Percentiles rank a stretch among this genome's conserved stretches.
Evolutionary conservation across 2,329 filamentous ascomycete species (phyloP).

Genomic region (Arthroderma sp.): DNA sequence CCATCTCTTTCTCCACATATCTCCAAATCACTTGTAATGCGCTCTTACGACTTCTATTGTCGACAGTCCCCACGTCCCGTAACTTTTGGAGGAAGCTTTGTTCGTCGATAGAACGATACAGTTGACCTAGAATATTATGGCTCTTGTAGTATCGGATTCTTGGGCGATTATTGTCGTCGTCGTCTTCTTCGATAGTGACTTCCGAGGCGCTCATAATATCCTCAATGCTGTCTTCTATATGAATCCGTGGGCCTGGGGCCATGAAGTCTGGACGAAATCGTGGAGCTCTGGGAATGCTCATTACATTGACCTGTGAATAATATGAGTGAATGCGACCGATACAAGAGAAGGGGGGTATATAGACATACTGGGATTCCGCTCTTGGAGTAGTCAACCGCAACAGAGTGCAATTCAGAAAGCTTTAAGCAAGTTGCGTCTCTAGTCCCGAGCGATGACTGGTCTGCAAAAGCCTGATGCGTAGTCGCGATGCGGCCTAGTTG

Average conservation of each 20-base stretch:
- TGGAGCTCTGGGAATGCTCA: constrained; percentile 12
- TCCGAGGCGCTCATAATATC: constrained; percentile 34
- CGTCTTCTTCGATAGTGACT: constrained; percentile 35
- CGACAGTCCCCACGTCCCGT: constrained; percentile 24
- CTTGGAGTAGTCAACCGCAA: constrained; percentile 64
- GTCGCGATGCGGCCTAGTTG: constrained; percentile 54
- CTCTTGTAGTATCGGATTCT: constrained; percentile 52
- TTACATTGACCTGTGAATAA: constrained; percentile 12
- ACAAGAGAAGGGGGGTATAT: background rate
- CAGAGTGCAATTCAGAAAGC: constrained; percentile 55
- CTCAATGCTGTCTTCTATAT: constrained; percentile 27
- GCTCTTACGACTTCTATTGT: background rate
- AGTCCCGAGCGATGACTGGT: constrained; percentile 44
- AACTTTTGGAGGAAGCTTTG: constrained; percentile 49
- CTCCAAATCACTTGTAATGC: constrained; percentile 20
- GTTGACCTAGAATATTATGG: constrained; percentile 53
- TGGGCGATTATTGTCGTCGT: constrained; percentile 37
- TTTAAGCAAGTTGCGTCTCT: constrained; percentile 39
- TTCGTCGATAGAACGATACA: constrained; percentile 66
- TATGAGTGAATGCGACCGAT: background rate
- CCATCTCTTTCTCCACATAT: constrained; percentile 16
- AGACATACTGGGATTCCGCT: constrained; percentile 47
- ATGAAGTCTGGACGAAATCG: constrained; percentile 42
- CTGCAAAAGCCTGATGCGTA: constrained; percentile 52
- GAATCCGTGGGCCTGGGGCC: constrained; percentile 37